Percentiles rank a stretch among this genome's conserved stretches.
These are phyloP conservation scores for Neopestalotiopsis rosae DNA, from an alignment of 2,329 filamentous ascomycete genomes.

Conservation along the genomic window DNA sequence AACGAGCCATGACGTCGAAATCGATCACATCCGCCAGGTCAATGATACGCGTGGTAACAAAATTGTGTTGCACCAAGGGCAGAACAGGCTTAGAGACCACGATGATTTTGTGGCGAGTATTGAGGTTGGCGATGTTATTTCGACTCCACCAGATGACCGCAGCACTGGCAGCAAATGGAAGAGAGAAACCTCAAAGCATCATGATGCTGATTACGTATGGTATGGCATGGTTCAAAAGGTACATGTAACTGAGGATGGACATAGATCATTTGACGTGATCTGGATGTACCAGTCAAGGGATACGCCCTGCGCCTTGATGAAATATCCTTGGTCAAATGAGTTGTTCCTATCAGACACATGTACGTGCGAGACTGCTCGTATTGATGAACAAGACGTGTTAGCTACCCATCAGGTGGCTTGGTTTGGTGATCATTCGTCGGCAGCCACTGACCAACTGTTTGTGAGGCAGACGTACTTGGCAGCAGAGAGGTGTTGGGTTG, in stretches of 20 bases:
- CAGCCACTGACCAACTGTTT: slow-evolving; percentile 58
- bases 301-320: slow-evolving; percentile 70
- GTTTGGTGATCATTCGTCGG: slow-evolving; percentile 46
- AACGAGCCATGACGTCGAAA: background rate
- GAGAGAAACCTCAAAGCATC: slow-evolving; percentile 47
- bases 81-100: slow-evolving; percentile 19
- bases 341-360: slow-evolving; percentile 80
- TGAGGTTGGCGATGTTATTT: slow-evolving; percentile 54
- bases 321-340: slow-evolving; percentile 75
- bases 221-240: slow-evolving; percentile 72
- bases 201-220: slow-evolving; percentile 61
- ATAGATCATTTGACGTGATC: slow-evolving; percentile 62
- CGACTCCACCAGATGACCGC: slow-evolving; percentile 48
- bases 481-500: slow-evolving; percentile 65
- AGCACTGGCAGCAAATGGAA: slow-evolving; percentile 63
- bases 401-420: slow-evolving; percentile 64
- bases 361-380: slow-evolving; percentile 60
- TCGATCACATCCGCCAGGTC: background rate
- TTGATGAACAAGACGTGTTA: slow-evolving; percentile 61
- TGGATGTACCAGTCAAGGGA: slow-evolving; percentile 78
- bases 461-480: slow-evolving; percentile 73
- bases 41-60: background rate
- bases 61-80: slow-evolving; percentile 1
- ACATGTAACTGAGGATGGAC: slow-evolving; percentile 34
- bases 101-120: slow-evolving; percentile 39